These are phyloP conservation scores for Aspergillus sp. DNA, from an alignment of 2,329 filamentous ascomycete genomes.

Conservation along the genomic window DNA sequence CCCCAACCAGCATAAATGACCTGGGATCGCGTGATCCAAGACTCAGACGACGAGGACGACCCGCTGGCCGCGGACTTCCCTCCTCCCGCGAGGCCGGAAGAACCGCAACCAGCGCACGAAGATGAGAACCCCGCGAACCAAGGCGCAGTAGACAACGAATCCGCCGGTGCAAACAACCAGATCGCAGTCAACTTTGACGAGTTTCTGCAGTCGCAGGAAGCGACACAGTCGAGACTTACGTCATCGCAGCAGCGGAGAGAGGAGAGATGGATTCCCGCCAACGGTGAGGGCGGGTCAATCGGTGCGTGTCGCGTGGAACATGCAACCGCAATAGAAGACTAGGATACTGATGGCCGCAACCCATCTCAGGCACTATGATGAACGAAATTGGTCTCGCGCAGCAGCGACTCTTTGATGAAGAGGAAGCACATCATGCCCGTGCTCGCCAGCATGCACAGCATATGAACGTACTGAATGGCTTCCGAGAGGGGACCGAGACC, in stretches of 20 bases:
- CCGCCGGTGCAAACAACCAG: neutral
- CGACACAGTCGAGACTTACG: slow-evolving; percentile 13
- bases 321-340: neutral
- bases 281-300: slow-evolving; percentile 28
- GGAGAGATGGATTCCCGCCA: slow-evolving; percentile 33
- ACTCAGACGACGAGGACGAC: slow-evolving; percentile 44
- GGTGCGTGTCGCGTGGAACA: slow-evolving; percentile 18
- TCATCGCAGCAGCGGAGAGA: slow-evolving; percentile 34
- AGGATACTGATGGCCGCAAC: neutral
- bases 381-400: slow-evolving; percentile 34
- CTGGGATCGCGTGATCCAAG: slow-evolving; percentile 39
- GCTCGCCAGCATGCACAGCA: neutral
- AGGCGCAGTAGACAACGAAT: slow-evolving; percentile 7
- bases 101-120: slow-evolving; percentile 8
- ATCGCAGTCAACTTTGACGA: slow-evolving; percentile 36
- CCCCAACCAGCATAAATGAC: slow-evolving; percentile 25
- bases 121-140: slow-evolving; percentile 10
- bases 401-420: slow-evolving; percentile 30
- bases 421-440: slow-evolving; percentile 16
- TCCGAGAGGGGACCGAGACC: neutral
- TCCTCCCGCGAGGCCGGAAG: slow-evolving; percentile 15
- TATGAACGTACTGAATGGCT: neutral
- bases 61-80: slow-evolving; percentile 26
- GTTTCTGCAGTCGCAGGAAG: slow-evolving; percentile 34
- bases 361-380: slow-evolving; percentile 28